Conservation (phyloP, 306 rosid genomes). For the Fragaria ananassa region DNA sequence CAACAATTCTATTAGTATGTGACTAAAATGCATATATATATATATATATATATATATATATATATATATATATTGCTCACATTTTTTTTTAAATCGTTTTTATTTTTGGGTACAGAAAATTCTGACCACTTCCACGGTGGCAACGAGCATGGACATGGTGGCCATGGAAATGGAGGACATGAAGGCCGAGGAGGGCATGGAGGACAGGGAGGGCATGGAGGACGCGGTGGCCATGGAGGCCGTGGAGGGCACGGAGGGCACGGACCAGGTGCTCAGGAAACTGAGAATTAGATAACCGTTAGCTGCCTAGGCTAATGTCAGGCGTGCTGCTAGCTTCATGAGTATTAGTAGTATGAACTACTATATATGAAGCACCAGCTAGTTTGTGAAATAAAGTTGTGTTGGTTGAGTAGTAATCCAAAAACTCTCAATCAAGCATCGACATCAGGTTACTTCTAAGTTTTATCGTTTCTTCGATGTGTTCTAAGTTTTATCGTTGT, state of each 20-base stretch:
- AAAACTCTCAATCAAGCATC: background rate
- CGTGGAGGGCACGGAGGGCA: background rate
- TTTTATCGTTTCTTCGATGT: too few species aligned
- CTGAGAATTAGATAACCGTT: background rate
- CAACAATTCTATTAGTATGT: background rate
- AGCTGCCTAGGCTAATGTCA: background rate
- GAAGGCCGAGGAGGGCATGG: background rate
- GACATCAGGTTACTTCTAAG: background rate
- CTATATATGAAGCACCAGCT: background rate
- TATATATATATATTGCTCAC: too few species aligned
- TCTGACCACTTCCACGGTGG: constrained; percentile 1
- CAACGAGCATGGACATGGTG: background rate
- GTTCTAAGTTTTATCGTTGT: background rate
- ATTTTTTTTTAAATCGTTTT: background rate
- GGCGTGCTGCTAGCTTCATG: background rate
- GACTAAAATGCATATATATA: background rate
- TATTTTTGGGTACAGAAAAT: background rate
- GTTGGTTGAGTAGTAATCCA: background rate
- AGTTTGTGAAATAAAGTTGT: background rate
- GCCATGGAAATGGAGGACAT: background rate
- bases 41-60: too few species aligned
- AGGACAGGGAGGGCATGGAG: background rate
- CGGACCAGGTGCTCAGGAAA: background rate
- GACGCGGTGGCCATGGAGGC: background rate
- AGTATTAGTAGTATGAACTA: background rate